These are phyloP conservation scores for Maudiozyma pseudohumilis DNA, from an alignment of 805 yeast genomes.

Conservation along the genomic window DNA sequence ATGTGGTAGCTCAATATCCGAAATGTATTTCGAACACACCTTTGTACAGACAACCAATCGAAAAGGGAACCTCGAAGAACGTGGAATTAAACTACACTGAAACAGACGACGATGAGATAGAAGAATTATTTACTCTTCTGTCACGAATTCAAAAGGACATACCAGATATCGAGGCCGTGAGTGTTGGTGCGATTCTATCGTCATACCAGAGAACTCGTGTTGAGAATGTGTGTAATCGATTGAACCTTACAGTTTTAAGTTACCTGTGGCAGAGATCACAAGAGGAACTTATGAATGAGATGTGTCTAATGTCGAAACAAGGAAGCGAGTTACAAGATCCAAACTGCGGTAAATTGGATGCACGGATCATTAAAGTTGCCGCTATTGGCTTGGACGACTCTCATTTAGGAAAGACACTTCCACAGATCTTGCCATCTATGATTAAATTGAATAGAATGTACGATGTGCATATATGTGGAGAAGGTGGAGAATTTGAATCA, in stretches of 20 bases:
- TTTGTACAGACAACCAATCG: constrained; percentile 56
- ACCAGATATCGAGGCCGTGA: constrained; percentile 75
- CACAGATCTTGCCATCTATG: constrained; percentile 51
- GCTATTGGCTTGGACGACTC: constrained; percentile 66
- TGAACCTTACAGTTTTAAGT: constrained; percentile 60
- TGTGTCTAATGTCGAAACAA: constrained; percentile 37
- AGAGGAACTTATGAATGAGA: constrained; percentile 66
- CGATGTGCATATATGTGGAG: constrained; percentile 94
- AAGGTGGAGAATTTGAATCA: constrained; percentile 97
- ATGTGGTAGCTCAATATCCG: constrained; percentile 52
- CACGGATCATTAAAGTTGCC: constrained; percentile 84
- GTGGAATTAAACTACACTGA: constrained; percentile 56
- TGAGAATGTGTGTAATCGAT: constrained; percentile 74
- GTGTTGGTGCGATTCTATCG: constrained; percentile 92
- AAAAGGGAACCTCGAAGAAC: constrained; percentile 48
- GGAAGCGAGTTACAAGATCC: constrained; percentile 9
- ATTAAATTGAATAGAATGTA: constrained; percentile 47
- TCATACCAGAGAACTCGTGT: constrained; percentile 93
- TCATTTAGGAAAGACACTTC: constrained; percentile 62
- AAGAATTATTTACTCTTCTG: constrained; percentile 58
- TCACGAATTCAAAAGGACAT: constrained; percentile 37
- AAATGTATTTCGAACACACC: constrained; percentile 66
- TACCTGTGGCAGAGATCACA: constrained; percentile 91
- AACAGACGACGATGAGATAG: constrained; percentile 79
- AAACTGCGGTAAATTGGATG: constrained; percentile 41